phyloP scores from a whole-genome alignment of 768 basidiomycete species.

The Psilocybe subaeruginosa region DNA sequence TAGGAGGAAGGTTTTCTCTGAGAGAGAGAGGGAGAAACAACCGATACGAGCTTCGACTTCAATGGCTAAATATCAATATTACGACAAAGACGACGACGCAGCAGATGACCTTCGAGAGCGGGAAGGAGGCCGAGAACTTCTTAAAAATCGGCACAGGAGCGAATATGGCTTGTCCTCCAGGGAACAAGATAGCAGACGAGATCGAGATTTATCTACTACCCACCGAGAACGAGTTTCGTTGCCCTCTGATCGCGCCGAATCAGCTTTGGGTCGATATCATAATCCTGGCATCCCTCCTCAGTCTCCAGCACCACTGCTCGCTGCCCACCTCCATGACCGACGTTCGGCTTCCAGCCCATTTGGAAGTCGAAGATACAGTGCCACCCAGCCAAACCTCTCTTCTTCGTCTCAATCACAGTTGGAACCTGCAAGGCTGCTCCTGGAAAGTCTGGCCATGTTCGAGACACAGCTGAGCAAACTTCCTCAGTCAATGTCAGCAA shows the following conservation, averaged over 20 bases:
- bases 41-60: constrained; percentile 52
- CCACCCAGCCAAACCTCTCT: constrained; percentile 18
- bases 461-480: constrained; percentile 66
- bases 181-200: not conserved
- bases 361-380: constrained; percentile 24
- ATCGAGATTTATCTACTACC: constrained; percentile 9
- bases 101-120: constrained; percentile 12
- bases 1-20: constrained; percentile 23
- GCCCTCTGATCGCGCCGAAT: constrained; percentile 22
- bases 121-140: constrained; percentile 21
- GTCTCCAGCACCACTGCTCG: constrained; percentile 13
- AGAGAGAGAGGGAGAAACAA: constrained; percentile 20
- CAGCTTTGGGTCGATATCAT: constrained; percentile 25
- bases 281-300: constrained; percentile 4
- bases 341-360: constrained; percentile 26
- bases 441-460: constrained; percentile 71
- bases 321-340: constrained; percentile 25
- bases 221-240: constrained; percentile 20
- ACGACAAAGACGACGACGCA: constrained; percentile 24
- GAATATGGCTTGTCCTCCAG: constrained; percentile 33
- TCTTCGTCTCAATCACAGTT: constrained; percentile 27
- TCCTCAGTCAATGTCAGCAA: constrained; percentile 27
- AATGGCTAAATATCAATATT: constrained; percentile 52
- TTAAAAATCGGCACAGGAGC: constrained; percentile 43
- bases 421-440: constrained; percentile 73